Base-by-base conservation (phyloP, 1,139 yeast genomes). In the Taiozyma sp. region DNA sequence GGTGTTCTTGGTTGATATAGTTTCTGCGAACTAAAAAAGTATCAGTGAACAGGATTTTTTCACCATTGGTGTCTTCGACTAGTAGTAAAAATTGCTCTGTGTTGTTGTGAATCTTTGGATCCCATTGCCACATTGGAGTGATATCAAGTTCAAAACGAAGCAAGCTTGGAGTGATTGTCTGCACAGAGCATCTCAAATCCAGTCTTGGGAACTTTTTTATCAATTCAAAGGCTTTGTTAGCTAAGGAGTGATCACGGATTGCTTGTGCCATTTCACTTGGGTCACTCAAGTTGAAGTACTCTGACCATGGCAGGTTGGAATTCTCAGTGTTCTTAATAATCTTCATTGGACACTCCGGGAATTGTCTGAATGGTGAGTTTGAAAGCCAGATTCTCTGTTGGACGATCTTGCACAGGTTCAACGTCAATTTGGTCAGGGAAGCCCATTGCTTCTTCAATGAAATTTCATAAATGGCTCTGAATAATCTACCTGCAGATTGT, bases 401-500 rank as follows among this genome's bases (percentile, higher is more conserved):
- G 19, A 88, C 85, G 83, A 88, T 85, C 59, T 88, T 87, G 63
- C 93, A 85, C 32, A 91, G 59, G 51, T 81, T 81, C 13, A 90
- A 72, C 1, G 87, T 66, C 1, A 70, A 56, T 56, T 77, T 78
- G 0, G 96, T 74, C 22, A 88, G 68, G 9, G 74, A 67, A 0
- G 97, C 77, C 96, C 96, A 90, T 9, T 79, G 78, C 58, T 83
- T 87, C 48, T 77, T 73, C 45, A 88, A 61, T 10, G 89, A 79
- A 28, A 93, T 80, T 63, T 93, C 97, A 63, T 79, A 84, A 56
- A 95, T 78, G 0, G 99, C 98, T 49, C 97, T 72, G 49, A 91
- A 72, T 43, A 95, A 68, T 64, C 99, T 78, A 7, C 95, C 95
- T 0, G 97, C 98, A 40, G 96, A 88, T 65, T 93, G 99, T 0